A percentile compares a stretch with the other conserved stretches of the same genome.
Conservation (phyloP, 2,329 filamentous ascomycete species). For the Cladophialophora immunda region DNA sequence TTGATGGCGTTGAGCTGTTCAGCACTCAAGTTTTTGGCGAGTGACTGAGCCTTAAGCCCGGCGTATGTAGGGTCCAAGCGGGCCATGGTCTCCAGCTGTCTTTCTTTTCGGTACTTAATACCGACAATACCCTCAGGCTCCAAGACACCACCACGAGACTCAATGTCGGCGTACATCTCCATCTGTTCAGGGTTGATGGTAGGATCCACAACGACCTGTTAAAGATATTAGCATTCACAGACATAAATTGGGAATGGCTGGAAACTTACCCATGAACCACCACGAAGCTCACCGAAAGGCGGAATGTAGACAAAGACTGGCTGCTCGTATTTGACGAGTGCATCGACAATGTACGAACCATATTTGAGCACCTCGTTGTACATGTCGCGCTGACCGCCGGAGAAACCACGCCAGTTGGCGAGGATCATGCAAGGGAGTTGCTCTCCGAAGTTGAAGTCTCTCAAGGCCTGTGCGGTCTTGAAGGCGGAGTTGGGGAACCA, state of each 20-base stretch:
- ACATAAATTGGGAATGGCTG: conserved; percentile 9
- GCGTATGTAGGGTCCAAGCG: conserved; percentile 87
- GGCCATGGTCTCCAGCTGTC: conserved; percentile 96
- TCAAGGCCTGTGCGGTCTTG: conserved; percentile 99
- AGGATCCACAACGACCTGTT: conserved; percentile 88
- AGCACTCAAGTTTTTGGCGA: conserved; percentile 71
- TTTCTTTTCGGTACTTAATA: conserved; percentile 98
- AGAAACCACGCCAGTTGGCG: conserved; percentile 99
- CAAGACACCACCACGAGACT: conserved; percentile 93
- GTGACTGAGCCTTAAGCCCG: conserved; percentile 80
- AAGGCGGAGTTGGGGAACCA: conserved; percentile 99
- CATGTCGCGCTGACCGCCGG: conserved; percentile 98
- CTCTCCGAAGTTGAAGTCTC: conserved; percentile 98
- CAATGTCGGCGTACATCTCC: conserved; percentile 99
- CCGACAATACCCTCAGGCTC: conserved; percentile 98
- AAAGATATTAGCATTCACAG: conserved; percentile 45
- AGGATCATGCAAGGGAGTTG: conserved; percentile 98
- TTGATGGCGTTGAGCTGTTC: conserved; percentile 83
- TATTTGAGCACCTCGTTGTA: conserved; percentile 99
- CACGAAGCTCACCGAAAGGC: conserved; percentile 93
- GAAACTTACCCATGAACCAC: conserved; percentile 84
- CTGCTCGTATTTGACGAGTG: conserved; percentile 97
- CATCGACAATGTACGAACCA: conserved; percentile 98
- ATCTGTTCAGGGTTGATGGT: conserved; percentile 96
- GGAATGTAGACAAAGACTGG: conserved; percentile 99